These are phyloP conservation scores for Arctium minus DNA, from an alignment of 129 eudicot genomes.

Conservation along the genomic window DNA sequence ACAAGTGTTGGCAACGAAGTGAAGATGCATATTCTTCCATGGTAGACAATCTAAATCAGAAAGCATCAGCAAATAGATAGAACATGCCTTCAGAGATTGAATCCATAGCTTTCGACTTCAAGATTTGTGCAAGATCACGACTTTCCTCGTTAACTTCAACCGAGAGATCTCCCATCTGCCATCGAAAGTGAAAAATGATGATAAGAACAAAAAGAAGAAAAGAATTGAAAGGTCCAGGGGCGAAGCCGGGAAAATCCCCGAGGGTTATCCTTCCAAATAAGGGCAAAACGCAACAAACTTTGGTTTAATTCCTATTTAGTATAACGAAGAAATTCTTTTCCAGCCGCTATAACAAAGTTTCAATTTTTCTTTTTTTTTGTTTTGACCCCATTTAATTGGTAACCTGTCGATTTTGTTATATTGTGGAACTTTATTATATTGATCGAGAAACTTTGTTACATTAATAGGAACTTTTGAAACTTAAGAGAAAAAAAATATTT, in stretches of 20 bases:
- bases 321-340: no score
- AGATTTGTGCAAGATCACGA: constrained; percentile 57
- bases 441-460: no score
- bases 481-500: not conserved
- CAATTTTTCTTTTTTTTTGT: no score
- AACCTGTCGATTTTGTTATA: no score
- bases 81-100: constrained; percentile 56
- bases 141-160: constrained; percentile 62
- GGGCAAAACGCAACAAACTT: no score
- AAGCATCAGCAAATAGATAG: not conserved
- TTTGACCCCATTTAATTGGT: no score
- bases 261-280: no score
- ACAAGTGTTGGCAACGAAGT: constrained; percentile 11
- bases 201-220: not conserved
- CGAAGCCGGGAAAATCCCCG: no score
- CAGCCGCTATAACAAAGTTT: no score
- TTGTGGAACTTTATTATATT: no score
- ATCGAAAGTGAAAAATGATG: not conserved
- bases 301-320: no score
- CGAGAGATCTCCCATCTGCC: constrained; percentile 79
- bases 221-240: not conserved
- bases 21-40: not conserved
- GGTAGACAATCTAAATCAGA: not conserved
- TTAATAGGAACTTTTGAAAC: no score
- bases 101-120: constrained; percentile 62